Evolutionary conservation across 495 filamentous ascomycete species (phyloP).

Genomic region (Parachaetomium inaequale): DNA sequence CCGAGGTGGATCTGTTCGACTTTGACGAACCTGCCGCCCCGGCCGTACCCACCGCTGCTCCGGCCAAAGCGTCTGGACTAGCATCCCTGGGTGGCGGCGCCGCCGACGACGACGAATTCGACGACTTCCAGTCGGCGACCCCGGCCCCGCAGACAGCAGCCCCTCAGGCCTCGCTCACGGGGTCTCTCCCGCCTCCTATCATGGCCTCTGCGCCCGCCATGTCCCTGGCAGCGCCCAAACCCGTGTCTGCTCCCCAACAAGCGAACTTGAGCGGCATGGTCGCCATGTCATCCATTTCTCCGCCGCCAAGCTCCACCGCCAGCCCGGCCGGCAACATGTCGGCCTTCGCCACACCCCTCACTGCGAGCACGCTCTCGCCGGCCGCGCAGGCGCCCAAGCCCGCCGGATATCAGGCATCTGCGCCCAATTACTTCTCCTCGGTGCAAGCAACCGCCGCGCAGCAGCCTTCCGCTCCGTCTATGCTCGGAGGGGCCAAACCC

Average conservation of each 20-base stretch:
- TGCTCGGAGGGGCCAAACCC: constrained; percentile 23
- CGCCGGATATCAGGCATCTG: constrained; percentile 67
- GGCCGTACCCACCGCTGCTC: constrained; percentile 46
- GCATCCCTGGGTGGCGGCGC: constrained; percentile 46
- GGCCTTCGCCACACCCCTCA: constrained; percentile 50
- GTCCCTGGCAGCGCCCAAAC: constrained; percentile 76
- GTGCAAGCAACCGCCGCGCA: no score
- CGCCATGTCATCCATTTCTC: constrained; percentile 75
- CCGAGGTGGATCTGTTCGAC: constrained; percentile 82
- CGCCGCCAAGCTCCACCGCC: constrained; percentile 56
- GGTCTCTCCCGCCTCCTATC: constrained; percentile 50
- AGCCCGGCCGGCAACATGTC: constrained; percentile 53
- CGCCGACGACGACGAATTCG: constrained; percentile 89
- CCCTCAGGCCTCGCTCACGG: constrained; percentile 42
- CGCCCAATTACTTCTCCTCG: constrained; percentile 94
- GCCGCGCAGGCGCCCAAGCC: constrained; percentile 52
- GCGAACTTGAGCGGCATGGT: constrained; percentile 75
- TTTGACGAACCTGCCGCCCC: constrained; percentile 69
- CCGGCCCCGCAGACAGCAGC: constrained; percentile 45
- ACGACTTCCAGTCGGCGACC: constrained; percentile 94
- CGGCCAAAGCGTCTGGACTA: constrained; percentile 49
- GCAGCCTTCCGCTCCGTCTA: constrained; percentile 28
- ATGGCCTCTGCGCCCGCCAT: constrained; percentile 65
- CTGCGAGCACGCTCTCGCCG: constrained; percentile 39
- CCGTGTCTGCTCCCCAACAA: constrained; percentile 74